Percentiles rank a stretch among this genome's conserved stretches.
Evolutionary conservation across 2,329 filamentous ascomycete species (phyloP).

Genomic region (Cercospora nicotianae): DNA sequence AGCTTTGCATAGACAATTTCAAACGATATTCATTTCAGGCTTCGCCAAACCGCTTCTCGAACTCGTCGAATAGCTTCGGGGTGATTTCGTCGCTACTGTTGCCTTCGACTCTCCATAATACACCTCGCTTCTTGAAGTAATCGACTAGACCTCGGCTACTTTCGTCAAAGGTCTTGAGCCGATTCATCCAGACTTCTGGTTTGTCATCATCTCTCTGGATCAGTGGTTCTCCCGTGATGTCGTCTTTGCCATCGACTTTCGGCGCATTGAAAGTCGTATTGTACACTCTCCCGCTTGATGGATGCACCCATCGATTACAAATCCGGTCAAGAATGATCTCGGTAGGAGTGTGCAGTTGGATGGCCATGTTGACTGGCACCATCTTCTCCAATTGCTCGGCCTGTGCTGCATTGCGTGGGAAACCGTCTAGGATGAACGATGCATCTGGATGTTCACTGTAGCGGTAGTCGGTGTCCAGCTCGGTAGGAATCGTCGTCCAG

Average conservation of each 20-base stretch:
- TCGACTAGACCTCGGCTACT: slow-evolving; percentile 81
- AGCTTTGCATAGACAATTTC: not conserved
- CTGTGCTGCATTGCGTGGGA: slow-evolving; percentile 83
- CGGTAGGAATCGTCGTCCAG: slow-evolving; percentile 43
- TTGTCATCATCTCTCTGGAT: slow-evolving; percentile 83
- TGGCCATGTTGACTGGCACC: slow-evolving; percentile 91
- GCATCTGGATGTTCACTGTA: slow-evolving; percentile 69
- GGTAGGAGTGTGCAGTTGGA: slow-evolving; percentile 81
- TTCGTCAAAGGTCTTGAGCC: slow-evolving; percentile 82
- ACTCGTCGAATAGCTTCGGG: slow-evolving; percentile 81
- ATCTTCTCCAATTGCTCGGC: slow-evolving; percentile 74
- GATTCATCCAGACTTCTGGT: slow-evolving; percentile 77
- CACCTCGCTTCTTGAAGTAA: slow-evolving; percentile 80
- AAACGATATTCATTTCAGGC: slow-evolving; percentile 9
- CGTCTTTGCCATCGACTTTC: slow-evolving; percentile 75
- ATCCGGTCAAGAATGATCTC: slow-evolving; percentile 88
- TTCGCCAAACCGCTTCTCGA: slow-evolving; percentile 69
- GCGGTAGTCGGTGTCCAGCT: slow-evolving; percentile 42
- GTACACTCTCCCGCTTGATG: slow-evolving; percentile 86
- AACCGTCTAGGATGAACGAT: slow-evolving; percentile 94
- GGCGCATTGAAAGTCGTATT: slow-evolving; percentile 92
- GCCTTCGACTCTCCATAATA: slow-evolving; percentile 83
- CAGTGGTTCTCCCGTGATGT: slow-evolving; percentile 84
- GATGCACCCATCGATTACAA: slow-evolving; percentile 88
- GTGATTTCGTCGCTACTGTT: slow-evolving; percentile 93